Percentiles rank a stretch among this genome's conserved stretches.
phyloP scores from a whole-genome alignment of 345 rosid species.

The Populus tremula region DNA sequence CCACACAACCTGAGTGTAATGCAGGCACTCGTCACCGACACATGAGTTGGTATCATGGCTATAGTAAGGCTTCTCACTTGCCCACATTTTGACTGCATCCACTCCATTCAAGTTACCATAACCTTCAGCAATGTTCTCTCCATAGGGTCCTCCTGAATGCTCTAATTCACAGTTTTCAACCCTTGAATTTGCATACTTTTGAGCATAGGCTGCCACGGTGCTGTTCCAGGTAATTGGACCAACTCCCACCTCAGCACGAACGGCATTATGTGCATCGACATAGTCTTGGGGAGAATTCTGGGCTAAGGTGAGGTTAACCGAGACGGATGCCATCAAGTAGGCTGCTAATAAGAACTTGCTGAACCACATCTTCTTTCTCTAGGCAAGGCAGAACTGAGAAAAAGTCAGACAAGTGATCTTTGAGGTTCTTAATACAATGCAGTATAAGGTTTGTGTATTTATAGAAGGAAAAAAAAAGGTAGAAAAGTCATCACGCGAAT shows the following conservation, averaged over 20 bases:
- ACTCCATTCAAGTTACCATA: not conserved
- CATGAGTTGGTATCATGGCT: slow-evolving; percentile 55
- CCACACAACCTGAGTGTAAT: slow-evolving; percentile 26
- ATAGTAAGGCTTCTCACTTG: slow-evolving; percentile 48
- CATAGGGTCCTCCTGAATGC: slow-evolving; percentile 34
- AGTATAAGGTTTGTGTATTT: no score
- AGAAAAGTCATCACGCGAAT: no score
- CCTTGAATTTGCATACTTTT: slow-evolving; percentile 9
- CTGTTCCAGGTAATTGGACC: slow-evolving; percentile 20
- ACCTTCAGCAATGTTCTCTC: slow-evolving; percentile 33
- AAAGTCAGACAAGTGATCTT: not conserved
- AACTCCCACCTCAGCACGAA: slow-evolving; percentile 18
- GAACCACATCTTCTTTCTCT: not conserved
- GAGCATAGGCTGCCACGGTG: slow-evolving; percentile 19
- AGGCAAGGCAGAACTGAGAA: not conserved
- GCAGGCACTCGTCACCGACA: slow-evolving; percentile 29
- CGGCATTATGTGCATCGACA: slow-evolving; percentile 21
- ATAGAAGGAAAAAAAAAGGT: no score
- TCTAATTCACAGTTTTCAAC: slow-evolving; percentile 4
- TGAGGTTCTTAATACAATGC: not conserved
- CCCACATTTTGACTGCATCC: slow-evolving; percentile 55
- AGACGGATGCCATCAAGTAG: not conserved
- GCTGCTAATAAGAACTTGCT: not conserved
- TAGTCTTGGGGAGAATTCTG: slow-evolving; percentile 13
- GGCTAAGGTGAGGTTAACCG: not conserved